phyloP scores from a whole-genome alignment of 148 eudicot species.

The Silene latifolia region DNA sequence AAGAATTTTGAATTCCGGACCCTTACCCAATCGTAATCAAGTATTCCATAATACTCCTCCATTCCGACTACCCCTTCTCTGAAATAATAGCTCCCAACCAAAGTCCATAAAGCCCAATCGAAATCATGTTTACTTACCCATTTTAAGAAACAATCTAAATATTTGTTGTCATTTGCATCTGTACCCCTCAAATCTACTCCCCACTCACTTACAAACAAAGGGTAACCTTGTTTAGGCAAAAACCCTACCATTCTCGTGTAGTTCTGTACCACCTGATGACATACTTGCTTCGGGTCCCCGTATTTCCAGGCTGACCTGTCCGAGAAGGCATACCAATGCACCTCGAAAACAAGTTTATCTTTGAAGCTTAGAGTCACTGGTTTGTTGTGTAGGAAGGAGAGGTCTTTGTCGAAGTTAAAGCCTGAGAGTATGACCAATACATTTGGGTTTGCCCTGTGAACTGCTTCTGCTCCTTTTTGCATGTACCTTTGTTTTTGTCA shows the following conservation, averaged over 20 bases:
- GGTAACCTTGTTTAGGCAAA: constrained; percentile 57
- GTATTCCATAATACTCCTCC: constrained; percentile 66
- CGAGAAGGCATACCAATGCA: too few relatives aligned
- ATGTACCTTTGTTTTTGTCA: constrained; percentile 43
- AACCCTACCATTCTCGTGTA: constrained; percentile 44
- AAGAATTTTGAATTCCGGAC: constrained; percentile 56
- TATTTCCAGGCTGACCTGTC: too few relatives aligned
- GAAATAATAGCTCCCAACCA: constrained; percentile 70
- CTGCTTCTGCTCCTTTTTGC: too few relatives aligned
- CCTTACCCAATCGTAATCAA: constrained; percentile 50
- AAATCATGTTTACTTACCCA: constrained; percentile 69
- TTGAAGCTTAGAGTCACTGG: too few relatives aligned
- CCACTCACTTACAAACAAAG: constrained; percentile 82
- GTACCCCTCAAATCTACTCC: constrained; percentile 68
- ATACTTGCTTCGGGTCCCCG: too few relatives aligned
- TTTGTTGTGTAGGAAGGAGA: too few relatives aligned
- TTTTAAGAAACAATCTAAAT: constrained; percentile 63
- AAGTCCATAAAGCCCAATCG: constrained; percentile 87
- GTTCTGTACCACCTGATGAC: constrained; percentile 33
- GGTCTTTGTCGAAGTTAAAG: too few relatives aligned
- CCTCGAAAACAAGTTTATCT: too few relatives aligned
- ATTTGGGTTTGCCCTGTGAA: too few relatives aligned
- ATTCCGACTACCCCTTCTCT: constrained; percentile 58
- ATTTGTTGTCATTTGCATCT: constrained; percentile 69
- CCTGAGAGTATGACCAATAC: too few relatives aligned